Conservation (phyloP, 2,329 filamentous ascomycete species). For the Epichloe sylvatica region DNA sequence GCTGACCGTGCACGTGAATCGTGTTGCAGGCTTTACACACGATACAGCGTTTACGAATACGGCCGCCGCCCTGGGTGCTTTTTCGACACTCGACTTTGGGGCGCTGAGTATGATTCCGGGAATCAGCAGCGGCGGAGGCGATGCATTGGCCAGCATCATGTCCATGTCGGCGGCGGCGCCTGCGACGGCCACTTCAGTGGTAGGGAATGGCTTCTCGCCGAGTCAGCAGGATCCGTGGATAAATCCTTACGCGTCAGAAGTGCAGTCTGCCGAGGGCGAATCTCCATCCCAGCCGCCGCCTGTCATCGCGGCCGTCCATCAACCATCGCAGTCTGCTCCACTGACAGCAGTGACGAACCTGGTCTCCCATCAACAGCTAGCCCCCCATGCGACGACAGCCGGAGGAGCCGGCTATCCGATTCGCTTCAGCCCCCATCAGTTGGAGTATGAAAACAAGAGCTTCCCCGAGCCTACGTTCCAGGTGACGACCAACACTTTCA, state of each 20-base stretch:
- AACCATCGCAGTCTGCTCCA: constrained; percentile 18
- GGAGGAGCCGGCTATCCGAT: constrained; percentile 16
- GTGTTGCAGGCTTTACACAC: constrained; percentile 33
- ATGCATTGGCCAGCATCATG: constrained; percentile 15
- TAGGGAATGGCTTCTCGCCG: constrained; percentile 20
- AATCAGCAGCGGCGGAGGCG: constrained; percentile 15
- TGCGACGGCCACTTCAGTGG: constrained; percentile 11
- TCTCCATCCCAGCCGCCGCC: constrained; percentile 13
- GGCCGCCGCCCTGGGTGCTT: constrained; percentile 26
- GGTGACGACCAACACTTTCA: constrained; percentile 43
- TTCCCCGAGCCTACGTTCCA: constrained; percentile 33
- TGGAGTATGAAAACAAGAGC: constrained; percentile 33
- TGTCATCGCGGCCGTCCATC: constrained; percentile 18
- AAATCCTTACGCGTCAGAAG: constrained; percentile 16
- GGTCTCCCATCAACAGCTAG: neutral
- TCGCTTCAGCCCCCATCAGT: constrained; percentile 36
- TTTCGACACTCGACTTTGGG: constrained; percentile 28
- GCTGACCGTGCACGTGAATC: constrained; percentile 35
- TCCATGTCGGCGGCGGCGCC: constrained; percentile 21
- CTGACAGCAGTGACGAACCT: constrained; percentile 13
- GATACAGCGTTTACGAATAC: constrained; percentile 29
- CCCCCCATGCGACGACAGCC: constrained; percentile 1
- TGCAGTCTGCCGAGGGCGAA: constrained; percentile 11
- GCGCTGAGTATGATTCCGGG: constrained; percentile 34
- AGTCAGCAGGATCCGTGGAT: constrained; percentile 25